Evolutionary conservation across 805 yeast genomes (phyloP), one percentile per base, ranked within the genome.

Genomic region (Starmerella powellii): DNA sequence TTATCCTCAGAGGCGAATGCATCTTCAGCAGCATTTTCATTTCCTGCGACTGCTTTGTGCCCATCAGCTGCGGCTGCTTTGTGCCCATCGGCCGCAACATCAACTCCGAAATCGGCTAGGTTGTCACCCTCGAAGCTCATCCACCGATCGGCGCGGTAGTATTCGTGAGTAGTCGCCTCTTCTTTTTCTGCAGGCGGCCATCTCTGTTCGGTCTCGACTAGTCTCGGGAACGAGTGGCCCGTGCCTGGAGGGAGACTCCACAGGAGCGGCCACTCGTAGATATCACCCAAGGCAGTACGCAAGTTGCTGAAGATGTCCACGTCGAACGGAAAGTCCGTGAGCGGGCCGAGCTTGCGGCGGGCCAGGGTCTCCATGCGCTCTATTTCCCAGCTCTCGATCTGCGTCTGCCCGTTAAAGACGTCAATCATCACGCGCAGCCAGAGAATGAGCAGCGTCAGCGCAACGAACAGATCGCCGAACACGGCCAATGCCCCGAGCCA

Each of bases 331-430:
- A 91, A 88, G 1, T 81, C 71, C 15, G 41, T 52, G 3, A 47
- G 31, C 2, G 48, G 49, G 8, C 42, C 43, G 24, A 60, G 39
- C 23, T 47, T 49, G 6, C 62, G 53, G 15, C 72, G 67, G 44
- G 76, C 72, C 48, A 80, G 80, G 3, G 76, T 64, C 40, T 76
- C 85, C 2, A 84, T 66, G 51, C 97, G 70, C 50, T 91, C 97
- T 60, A 67, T 60, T 55, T 88, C 97, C 98, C 98, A 88, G 2
- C 71, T 66, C 62, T 88, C 98, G 40, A 88, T 87, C 57, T 84
- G 94, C 1, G 96, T 78, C 72, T 73, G 78, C 20, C 95, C 95
- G 23, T 66, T 61, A 38, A 72, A 57, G 1, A 71, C 48, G 54
- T 76, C 75, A 31, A 65, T 58, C 2, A 79, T 15, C 41, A 86